phyloP scores from a whole-genome alignment of 179 eudicot species.

The Amaranthus tricolor region DNA sequence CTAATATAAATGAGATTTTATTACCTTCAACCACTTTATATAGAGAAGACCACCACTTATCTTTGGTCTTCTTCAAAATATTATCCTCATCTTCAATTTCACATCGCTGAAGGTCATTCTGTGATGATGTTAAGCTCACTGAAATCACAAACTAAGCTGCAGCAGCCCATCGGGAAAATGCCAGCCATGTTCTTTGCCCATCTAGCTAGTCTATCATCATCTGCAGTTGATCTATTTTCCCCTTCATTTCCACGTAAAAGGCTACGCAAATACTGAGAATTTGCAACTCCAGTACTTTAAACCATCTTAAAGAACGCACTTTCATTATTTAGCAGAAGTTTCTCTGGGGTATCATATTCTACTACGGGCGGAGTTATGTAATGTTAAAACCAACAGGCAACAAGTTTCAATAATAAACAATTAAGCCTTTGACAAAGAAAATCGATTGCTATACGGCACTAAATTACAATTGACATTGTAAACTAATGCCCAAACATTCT shows the following conservation, averaged over 20 bases:
- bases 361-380: conserved; percentile 40
- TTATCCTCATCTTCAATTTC: conserved; percentile 50
- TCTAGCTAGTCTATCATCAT: conserved; percentile 35
- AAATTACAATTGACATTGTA: too few relatives aligned
- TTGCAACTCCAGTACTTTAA: conserved; percentile 83
- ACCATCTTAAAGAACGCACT: conserved; percentile 88
- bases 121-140: conserved; percentile 55
- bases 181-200: conserved; percentile 55
- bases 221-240: conserved; percentile 32
- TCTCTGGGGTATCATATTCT: conserved; percentile 74
- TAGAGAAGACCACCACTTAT: conserved; percentile 89
- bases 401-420: not conserved
- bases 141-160: conserved; percentile 77
- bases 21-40: conserved; percentile 84
- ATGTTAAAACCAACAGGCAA: not conserved
- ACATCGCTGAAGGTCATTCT: conserved; percentile 57
- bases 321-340: conserved; percentile 48
- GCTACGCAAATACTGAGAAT: conserved; percentile 72
- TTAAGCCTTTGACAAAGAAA: too few relatives aligned
- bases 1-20: not conserved
- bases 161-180: conserved; percentile 78
- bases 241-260: conserved; percentile 40
- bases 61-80: conserved; percentile 62
- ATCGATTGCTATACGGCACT: too few relatives aligned
- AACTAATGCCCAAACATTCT: too few relatives aligned